Evolutionary conservation across 2,329 filamentous ascomycete species (phyloP).

Genomic region (Xylariales sp.): DNA sequence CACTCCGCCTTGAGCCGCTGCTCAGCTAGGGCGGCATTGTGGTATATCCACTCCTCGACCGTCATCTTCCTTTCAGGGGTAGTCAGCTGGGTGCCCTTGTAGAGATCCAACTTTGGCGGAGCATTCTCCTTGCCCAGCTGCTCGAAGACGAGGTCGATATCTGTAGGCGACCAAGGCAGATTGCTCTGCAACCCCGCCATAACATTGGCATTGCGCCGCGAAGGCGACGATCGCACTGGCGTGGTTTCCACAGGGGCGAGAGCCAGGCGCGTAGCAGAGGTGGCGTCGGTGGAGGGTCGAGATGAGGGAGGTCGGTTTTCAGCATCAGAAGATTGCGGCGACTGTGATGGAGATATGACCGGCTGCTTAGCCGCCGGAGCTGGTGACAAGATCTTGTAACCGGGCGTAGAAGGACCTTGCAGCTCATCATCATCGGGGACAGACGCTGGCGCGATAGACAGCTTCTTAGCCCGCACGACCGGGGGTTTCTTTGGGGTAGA

Average conservation of each 20-base stretch:
- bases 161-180: slow-evolving; percentile 66
- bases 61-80: slow-evolving; percentile 84
- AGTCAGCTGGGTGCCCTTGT: slow-evolving; percentile 57
- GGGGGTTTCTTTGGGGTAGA: slow-evolving; percentile 10
- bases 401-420: slow-evolving; percentile 37
- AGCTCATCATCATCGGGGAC: slow-evolving; percentile 16
- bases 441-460: slow-evolving; percentile 21
- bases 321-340: slow-evolving; percentile 72
- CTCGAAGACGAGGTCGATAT: slow-evolving; percentile 70
- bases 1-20: slow-evolving; percentile 74
- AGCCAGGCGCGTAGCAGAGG: slow-evolving; percentile 38
- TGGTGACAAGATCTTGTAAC: slow-evolving; percentile 32
- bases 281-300: slow-evolving; percentile 47
- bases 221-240: slow-evolving; percentile 52
- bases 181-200: slow-evolving; percentile 53
- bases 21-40: slow-evolving; percentile 78
- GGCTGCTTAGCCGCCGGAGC: slow-evolving; percentile 48
- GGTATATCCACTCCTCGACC: slow-evolving; percentile 86
- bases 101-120: slow-evolving; percentile 33
- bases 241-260: slow-evolving; percentile 43
- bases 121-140: slow-evolving; percentile 49
- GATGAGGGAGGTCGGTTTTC: slow-evolving; percentile 76
- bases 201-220: slow-evolving; percentile 55
- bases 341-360: slow-evolving; percentile 58
- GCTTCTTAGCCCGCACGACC: slow-evolving; percentile 13